Conservation (phyloP, 1,284 basidiomycete species). For the Kwoniella shivajii region DNA sequence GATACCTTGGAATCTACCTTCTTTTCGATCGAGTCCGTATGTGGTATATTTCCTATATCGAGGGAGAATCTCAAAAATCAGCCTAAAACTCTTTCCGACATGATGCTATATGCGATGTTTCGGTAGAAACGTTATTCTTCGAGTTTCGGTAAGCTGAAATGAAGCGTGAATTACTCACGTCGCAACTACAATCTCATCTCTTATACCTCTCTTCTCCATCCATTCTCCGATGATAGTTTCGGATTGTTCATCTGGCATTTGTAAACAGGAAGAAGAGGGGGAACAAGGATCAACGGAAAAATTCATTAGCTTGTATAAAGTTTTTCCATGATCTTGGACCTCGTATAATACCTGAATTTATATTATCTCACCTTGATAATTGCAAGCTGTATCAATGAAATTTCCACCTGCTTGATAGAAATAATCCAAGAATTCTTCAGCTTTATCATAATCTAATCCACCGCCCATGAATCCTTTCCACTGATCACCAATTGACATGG, state of each 20-base stretch:
- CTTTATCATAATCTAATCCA: slow-evolving; percentile 25
- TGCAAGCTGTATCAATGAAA: slow-evolving; percentile 22
- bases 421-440: slow-evolving; percentile 48
- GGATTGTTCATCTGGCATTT: slow-evolving; percentile 40
- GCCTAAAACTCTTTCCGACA: neutral
- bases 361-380: slow-evolving; percentile 20
- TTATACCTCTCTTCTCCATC: slow-evolving; percentile 49
- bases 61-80: neutral
- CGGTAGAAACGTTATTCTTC: neutral
- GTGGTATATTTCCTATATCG: slow-evolving; percentile 35
- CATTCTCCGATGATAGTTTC: slow-evolving; percentile 55
- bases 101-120: neutral
- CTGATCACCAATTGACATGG: slow-evolving; percentile 58
- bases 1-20: slow-evolving; percentile 22
- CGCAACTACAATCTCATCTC: slow-evolving; percentile 36
- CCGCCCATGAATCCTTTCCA: slow-evolving; percentile 49
- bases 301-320: too few species aligned
- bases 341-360: too few species aligned
- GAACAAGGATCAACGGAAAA: too few species aligned
- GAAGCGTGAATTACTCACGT: slow-evolving; percentile 18
- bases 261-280: too few species aligned
- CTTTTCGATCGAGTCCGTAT: slow-evolving; percentile 22
- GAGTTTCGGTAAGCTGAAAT: neutral
- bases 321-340: too few species aligned
- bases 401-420: slow-evolving; percentile 31